Evolutionary conservation across 345 rosid genomes (phyloP).

Genomic region (Camelina sativa): DNA sequence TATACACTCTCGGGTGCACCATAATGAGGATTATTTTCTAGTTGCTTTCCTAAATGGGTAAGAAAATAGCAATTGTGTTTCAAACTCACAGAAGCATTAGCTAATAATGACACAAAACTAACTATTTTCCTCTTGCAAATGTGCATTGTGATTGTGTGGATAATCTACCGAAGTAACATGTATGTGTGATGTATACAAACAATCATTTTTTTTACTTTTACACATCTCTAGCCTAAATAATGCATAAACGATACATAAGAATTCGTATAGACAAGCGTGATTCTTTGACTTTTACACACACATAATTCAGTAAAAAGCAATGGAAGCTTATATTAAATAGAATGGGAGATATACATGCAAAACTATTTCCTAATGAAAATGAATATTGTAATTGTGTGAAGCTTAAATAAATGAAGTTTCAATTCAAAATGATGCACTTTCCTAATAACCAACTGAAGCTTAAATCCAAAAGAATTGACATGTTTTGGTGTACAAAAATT

Average conservation of each 20-base stretch:
- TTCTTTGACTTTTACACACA: neutral
- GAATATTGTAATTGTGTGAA: neutral
- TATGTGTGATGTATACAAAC: slow-evolving; percentile 11
- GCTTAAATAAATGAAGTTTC: slow-evolving; percentile 2
- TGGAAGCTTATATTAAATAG: neutral
- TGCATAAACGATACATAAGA: neutral
- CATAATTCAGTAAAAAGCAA: slow-evolving; percentile 2
- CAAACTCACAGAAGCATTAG: slow-evolving; percentile 4
- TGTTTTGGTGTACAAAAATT: too few relatives aligned
- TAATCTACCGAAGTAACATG: neutral
- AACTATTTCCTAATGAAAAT: slow-evolving; percentile 22
- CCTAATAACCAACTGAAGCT: slow-evolving; percentile 13
- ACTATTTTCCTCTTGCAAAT: neutral
- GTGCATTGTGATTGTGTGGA: slow-evolving; percentile 3
- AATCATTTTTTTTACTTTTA: neutral
- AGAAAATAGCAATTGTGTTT: neutral
- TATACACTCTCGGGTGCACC: neutral
- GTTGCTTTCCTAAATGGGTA: slow-evolving; percentile 2
- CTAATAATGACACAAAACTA: neutral
- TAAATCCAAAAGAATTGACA: neutral
- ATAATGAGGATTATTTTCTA: neutral
- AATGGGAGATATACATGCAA: neutral
- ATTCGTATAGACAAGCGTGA: neutral
- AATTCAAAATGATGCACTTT: slow-evolving; percentile 15
- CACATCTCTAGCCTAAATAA: slow-evolving; percentile 19